Base-by-base conservation (phyloP, 1,139 yeast genomes). In the Sugiyamaella paludigena region DNA sequence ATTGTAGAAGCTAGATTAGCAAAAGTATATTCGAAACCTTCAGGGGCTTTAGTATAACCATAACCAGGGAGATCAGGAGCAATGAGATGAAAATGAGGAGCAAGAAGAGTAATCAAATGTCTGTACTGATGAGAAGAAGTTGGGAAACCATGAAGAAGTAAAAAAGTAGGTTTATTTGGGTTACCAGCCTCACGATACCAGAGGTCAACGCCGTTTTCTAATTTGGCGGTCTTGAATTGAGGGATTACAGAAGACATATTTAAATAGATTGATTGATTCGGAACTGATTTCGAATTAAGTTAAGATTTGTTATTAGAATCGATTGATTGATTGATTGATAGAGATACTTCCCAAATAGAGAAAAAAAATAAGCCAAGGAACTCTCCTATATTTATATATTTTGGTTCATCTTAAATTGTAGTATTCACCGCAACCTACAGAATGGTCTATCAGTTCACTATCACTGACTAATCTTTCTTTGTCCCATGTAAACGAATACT, bases 11-110 rank as follows among this genome's bases (percentile, higher is more conserved):
- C 62, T 36, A 74, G 45, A 33, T 58, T 63, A 7, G 61, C 72
- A 57, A 74, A 74, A 2, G 65, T 63, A 44, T 58, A 64, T n/a
- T 54, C 50, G 51, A 61, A 71, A 19, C 47, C 54, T 4, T 51
- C 52, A 2, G 72, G 66, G n/a, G 58, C 54, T 41, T 61, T 61
- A 4, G 78, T 73, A 40, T 58, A 64, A 1, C 78, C 78, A 56
- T 62, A 74, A 1, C 75, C 71, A 12, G 78, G 78, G 34, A 74
- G 58, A 57, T 74, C 78, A 2, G 78, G 78, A 4, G 78, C 77
- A 50, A 74, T 49, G 7, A 74, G 64, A 50, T 69, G 75, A 54
- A 63, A 73, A 30, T 65, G 53, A 6, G 68, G 57, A 5, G 70
- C 63, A 32, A 74, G 61, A 27, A 70, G 51, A 7, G 74, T 70